Evolutionary conservation across 2,329 filamentous ascomycete species (phyloP).

Genomic region (Phialophora verrucosa): DNA sequence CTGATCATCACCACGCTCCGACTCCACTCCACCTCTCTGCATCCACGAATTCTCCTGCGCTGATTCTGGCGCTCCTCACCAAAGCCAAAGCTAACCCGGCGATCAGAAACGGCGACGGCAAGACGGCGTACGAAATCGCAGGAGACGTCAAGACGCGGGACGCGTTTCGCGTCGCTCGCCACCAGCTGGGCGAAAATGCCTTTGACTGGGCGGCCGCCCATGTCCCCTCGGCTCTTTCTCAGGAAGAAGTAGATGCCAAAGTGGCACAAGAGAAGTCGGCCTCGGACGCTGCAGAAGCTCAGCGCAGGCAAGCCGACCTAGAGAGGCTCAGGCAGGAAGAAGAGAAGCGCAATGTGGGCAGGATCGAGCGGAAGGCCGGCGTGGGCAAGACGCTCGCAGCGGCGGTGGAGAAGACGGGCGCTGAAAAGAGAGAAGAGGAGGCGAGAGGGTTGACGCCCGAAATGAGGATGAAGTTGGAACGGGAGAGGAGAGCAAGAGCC

Average conservation of each 20-base stretch:
- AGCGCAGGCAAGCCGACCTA: conserved; percentile 74
- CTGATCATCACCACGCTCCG: conserved; percentile 74
- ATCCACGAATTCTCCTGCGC: conserved; percentile 74
- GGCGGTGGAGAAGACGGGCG: conserved; percentile 69
- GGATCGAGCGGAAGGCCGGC: conserved; percentile 57
- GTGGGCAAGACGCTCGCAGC: conserved; percentile 62
- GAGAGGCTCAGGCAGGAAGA: conserved; percentile 73
- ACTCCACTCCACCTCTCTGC: conserved; percentile 87
- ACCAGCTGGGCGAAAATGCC: conserved; percentile 74
- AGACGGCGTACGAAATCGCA: conserved; percentile 82
- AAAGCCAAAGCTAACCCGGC: conserved; percentile 79
- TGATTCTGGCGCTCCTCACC: conserved; percentile 77
- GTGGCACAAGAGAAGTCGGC: conserved; percentile 73
- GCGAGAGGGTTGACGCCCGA: conserved; percentile 83
- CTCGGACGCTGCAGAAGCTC: conserved; percentile 69
- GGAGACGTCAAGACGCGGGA: conserved; percentile 86
- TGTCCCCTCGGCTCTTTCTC: conserved; percentile 73
- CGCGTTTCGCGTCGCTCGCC: conserved; percentile 85
- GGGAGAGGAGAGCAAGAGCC: conserved; percentile 87
- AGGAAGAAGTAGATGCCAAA: conserved; percentile 72
- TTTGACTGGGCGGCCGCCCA: conserved; percentile 81
- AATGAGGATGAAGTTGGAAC: conserved; percentile 80
- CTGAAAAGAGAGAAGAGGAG: conserved; percentile 84
- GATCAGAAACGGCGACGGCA: conserved; percentile 73
- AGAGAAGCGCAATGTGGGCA: conserved; percentile 43